These are phyloP conservation scores for Hyphodiscus sp. DNA, from an alignment of 2,329 filamentous ascomycete species.

Conservation along the genomic window DNA sequence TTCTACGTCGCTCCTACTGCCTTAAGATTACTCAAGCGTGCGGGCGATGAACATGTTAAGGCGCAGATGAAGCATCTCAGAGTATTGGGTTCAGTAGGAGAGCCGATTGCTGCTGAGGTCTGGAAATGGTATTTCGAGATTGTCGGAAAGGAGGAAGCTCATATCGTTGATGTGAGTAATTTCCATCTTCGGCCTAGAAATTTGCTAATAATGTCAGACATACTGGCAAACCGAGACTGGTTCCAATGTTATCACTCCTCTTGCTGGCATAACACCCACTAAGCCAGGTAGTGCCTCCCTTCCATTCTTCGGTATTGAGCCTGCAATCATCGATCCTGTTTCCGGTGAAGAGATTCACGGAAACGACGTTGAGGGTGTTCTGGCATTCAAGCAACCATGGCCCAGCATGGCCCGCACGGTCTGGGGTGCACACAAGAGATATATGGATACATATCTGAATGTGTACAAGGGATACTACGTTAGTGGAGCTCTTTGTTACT, in stretches of 20 bases:
- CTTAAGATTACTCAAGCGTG: slow-evolving; percentile 86
- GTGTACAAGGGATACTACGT: slow-evolving; percentile 98
- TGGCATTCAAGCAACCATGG: slow-evolving; percentile 69
- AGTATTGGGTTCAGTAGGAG: slow-evolving; percentile 89
- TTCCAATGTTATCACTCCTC: slow-evolving; percentile 88
- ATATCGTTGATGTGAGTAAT: slow-evolving; percentile 81
- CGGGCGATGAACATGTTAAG: slow-evolving; percentile 87
- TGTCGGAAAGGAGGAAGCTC: slow-evolving; percentile 87
- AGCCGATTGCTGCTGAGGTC: slow-evolving; percentile 94
- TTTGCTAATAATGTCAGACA: slow-evolving; percentile 51
- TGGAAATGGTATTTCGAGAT: slow-evolving; percentile 99
- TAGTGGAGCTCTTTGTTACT: slow-evolving; percentile 35
- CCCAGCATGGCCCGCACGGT: slow-evolving; percentile 98
- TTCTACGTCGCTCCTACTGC: slow-evolving; percentile 98
- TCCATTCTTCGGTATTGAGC: slow-evolving; percentile 97
- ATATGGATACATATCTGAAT: slow-evolving; percentile 97
- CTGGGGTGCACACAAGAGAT: slow-evolving; percentile 95
- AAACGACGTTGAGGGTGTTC: slow-evolving; percentile 94
- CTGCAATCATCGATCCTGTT: slow-evolving; percentile 93
- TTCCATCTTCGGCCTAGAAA: slow-evolving; percentile 13
- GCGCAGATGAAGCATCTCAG: slow-evolving; percentile 83
- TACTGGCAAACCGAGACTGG: slow-evolving; percentile 99
- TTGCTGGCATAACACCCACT: slow-evolving; percentile 89
- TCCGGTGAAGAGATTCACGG: slow-evolving; percentile 89
- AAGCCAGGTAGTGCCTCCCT: slow-evolving; percentile 95